A percentile compares a stretch with the other conserved stretches of the same genome.
These are phyloP conservation scores for Viola odorata DNA, from an alignment of 345 rosid genomes.

Conservation along the genomic window DNA sequence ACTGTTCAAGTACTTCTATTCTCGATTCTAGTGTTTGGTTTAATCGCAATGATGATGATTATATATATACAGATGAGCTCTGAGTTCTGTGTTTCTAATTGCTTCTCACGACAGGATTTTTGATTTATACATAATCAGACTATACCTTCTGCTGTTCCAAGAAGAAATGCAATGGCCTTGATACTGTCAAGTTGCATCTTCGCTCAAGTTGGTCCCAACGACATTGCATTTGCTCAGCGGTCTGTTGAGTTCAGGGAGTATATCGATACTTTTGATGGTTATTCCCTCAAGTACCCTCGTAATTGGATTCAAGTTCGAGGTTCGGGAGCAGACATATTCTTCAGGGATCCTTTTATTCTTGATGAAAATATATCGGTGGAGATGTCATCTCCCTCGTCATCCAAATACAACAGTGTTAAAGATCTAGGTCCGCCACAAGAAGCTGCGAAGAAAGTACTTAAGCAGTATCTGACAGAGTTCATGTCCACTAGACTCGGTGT, in stretches of 20 bases:
- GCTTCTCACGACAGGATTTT: slow-evolving; percentile 30
- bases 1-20: too few relatives aligned
- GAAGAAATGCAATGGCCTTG: slow-evolving; percentile 57
- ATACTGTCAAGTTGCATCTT: slow-evolving; percentile 51
- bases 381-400: slow-evolving; percentile 95
- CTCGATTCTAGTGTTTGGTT: too few relatives aligned
- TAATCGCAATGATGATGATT: too few relatives aligned
- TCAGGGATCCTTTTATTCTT: slow-evolving; percentile 78
- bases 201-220: slow-evolving; percentile 28
- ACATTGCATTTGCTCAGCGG: slow-evolving; percentile 37
- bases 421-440: slow-evolving; percentile 84
- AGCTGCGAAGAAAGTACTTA: slow-evolving; percentile 72
- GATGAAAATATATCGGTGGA: slow-evolving; percentile 85
- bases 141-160: slow-evolving; percentile 76
- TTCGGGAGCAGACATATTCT: slow-evolving; percentile 91
- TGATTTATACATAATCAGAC: slow-evolving; percentile 41
- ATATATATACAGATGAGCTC: not conserved
- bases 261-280: slow-evolving; percentile 85
- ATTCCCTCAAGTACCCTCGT: slow-evolving; percentile 78
- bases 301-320: slow-evolving; percentile 91
- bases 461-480: slow-evolving; percentile 88
- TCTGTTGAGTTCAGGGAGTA: slow-evolving; percentile 61
- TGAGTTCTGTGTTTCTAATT: not conserved
- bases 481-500: slow-evolving; percentile 97
- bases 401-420: slow-evolving; percentile 63